Percentiles rank a stretch among this genome's conserved stretches.
Evolutionary conservation across 2,329 filamentous ascomycete species (phyloP).

Genomic region (Rachicladosporium sp.): DNA sequence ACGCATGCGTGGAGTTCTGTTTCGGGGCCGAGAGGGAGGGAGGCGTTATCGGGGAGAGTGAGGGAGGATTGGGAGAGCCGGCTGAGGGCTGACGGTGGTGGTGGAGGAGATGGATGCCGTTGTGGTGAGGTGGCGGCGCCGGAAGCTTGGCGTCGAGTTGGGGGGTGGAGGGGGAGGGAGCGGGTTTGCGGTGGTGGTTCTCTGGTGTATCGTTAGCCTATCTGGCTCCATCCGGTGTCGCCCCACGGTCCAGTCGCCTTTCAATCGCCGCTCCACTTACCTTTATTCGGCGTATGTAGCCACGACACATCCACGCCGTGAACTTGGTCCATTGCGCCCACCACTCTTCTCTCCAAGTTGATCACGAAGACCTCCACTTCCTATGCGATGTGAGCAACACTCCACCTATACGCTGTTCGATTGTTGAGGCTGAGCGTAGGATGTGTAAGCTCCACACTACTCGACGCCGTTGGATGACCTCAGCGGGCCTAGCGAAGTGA

Average conservation of each 20-base stretch:
- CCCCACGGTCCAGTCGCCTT: slow-evolving; percentile 9
- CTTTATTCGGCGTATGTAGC: slow-evolving; percentile 77
- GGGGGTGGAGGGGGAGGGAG: slow-evolving; percentile 1
- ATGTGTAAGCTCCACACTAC: too few relatives aligned
- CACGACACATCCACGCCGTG: slow-evolving; percentile 80
- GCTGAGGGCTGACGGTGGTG: slow-evolving; percentile 1
- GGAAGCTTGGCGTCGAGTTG: slow-evolving; percentile 4
- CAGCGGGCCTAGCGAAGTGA: too few relatives aligned
- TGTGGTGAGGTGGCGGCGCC: slow-evolving; percentile 1
- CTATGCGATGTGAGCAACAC: too few relatives aligned
- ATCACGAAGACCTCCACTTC: too few relatives aligned
- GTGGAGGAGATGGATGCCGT: slow-evolving; percentile 3
- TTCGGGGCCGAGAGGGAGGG: slow-evolving; percentile 3
- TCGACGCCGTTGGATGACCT: too few relatives aligned
- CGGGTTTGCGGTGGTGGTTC: slow-evolving; percentile 6
- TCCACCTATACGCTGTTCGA: too few relatives aligned
- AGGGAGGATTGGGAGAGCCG: slow-evolving; percentile 1
- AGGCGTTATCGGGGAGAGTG: slow-evolving; percentile 2
- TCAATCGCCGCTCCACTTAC: slow-evolving; percentile 36
- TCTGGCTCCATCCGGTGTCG: not conserved
- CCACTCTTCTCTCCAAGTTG: too few relatives aligned
- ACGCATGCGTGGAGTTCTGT: slow-evolving; percentile 3
- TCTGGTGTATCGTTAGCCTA: slow-evolving; percentile 11
- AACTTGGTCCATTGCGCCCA: slow-evolving; percentile 56
- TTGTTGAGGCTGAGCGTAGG: too few relatives aligned